phyloP scores from a whole-genome alignment of 2,329 filamentous ascomycete species.

The Dothideomycetes sp. region DNA sequence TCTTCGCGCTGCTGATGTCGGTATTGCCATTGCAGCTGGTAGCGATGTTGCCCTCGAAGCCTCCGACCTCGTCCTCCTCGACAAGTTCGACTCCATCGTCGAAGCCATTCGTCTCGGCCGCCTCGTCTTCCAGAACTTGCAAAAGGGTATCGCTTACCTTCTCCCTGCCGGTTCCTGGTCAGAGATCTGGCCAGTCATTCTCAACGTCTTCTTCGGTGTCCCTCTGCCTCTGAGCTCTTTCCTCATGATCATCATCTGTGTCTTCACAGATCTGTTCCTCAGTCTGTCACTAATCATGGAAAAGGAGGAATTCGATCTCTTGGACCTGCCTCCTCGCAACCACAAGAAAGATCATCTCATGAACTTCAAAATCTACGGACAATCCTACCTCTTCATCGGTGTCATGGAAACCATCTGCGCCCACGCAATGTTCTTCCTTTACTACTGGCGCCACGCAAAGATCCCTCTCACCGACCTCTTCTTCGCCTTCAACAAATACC shows the following conservation, averaged over 20 bases:
- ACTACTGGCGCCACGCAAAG: constrained; percentile 40
- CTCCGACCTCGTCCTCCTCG: constrained; percentile 69
- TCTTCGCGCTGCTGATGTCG: constrained; percentile 37
- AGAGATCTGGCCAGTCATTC: constrained; percentile 49
- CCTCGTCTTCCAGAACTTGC: constrained; percentile 18
- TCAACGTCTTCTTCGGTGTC: constrained; percentile 49
- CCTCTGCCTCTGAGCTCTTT: constrained; percentile 44
- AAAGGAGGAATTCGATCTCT: constrained; percentile 46
- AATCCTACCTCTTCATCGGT: constrained; percentile 45
- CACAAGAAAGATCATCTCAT: constrained; percentile 44
- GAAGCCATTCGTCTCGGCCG: constrained; percentile 73
- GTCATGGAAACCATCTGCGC: constrained; percentile 43
- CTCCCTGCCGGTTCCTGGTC: constrained; percentile 47
- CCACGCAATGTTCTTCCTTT: constrained; percentile 47
- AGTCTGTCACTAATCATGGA: constrained; percentile 47
- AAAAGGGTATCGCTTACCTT: constrained; percentile 32
- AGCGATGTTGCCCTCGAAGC: constrained; percentile 42
- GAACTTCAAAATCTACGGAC: constrained; percentile 43
- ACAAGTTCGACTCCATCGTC: constrained; percentile 77
- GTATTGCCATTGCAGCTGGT: constrained; percentile 31
- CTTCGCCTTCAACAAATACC: constrained; percentile 42
- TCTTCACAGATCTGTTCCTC: constrained; percentile 47
- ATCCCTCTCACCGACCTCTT: constrained; percentile 42
- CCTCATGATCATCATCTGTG: constrained; percentile 51
- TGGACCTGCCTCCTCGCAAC: constrained; percentile 43